Base-by-base conservation (phyloP, 805 yeast species). In the Lipomyces mesembrius region DNA sequence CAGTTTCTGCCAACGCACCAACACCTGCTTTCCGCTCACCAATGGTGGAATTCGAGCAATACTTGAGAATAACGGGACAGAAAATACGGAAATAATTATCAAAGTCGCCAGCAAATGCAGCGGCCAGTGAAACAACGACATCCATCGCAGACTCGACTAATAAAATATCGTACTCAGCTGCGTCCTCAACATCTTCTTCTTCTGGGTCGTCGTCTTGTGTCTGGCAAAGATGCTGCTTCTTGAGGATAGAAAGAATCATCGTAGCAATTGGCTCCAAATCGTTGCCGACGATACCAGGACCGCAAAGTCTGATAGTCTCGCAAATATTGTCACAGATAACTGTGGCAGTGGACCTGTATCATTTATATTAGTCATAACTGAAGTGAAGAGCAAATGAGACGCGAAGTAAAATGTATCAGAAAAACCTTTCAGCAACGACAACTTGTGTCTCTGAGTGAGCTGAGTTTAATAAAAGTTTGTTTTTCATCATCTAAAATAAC, bases 1-100 rank as follows among this genome's bases (percentile, higher is more conserved):
- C 85, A 69, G 95, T 88, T 78, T 94, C 99, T 58, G 98, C 97
- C 70, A 92, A 82, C 54, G 95, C 90, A 70, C 98, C 98, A 70
- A 91, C 86, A 57, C 96, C 88, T 63, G 90, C 84, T 39, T 90
- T 89, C 77, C 98, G 87, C 83, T 90, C 93, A 72, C 84, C 82
- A 77, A 84, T 85, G 61, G 89, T 85, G 78, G 87, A 87, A 66
- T 88, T 85, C 70, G 82, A 82, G 73, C 85, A 85, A 76, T 86
- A 85, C 63, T 83, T 75, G 66, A 85, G 78, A 62, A 93, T 82
- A 63, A 84, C 81, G 70, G 86, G 88, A 79, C 88, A 88, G 84
- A 89, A 90, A 37, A 90, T 83, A 46, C 81, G 83, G 75, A 94
- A 92, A 70, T 93, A 82, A 74, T 85, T 87, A 73, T 79, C 81